A percentile compares a stretch with the other conserved stretches of the same genome.
Evolutionary conservation across 83 land plant species (phyloP).

Genomic region (Larix sibirica): DNA sequence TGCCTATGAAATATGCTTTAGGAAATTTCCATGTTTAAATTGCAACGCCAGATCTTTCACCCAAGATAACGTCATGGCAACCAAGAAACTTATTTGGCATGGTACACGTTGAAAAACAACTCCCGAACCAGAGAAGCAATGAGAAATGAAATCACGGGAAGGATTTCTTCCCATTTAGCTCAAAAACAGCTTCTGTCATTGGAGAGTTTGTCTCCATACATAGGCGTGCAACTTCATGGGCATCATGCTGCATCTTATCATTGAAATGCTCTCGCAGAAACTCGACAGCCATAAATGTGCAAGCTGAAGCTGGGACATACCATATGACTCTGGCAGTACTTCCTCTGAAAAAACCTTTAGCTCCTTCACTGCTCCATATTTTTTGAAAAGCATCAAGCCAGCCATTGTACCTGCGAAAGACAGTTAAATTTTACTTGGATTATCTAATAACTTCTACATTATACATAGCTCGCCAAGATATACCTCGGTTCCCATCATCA

Average conservation of each 20-base stretch:
- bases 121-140: too few species aligned
- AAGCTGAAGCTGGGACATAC: conserved; percentile 96
- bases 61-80: not conserved
- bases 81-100: not conserved
- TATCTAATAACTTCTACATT: not conserved
- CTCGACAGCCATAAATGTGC: conserved; percentile 95
- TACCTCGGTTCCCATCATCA: not conserved
- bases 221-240: conserved; percentile 35
- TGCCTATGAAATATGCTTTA: not conserved
- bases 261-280: conserved; percentile 77
- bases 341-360: conserved; percentile 78
- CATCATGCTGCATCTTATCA: conserved; percentile 17
- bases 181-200: conserved; percentile 13
- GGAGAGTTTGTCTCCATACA: conserved; percentile 23
- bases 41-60: conserved; percentile 5
- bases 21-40: not conserved
- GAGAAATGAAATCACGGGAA: not conserved
- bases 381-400: conserved; percentile 75
- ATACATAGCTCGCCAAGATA: not conserved
- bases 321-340: conserved; percentile 84
- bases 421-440: not conserved
- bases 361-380: conserved; percentile 75
- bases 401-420: conserved; percentile 67
- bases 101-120: not conserved
- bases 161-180: conserved; percentile 10